Evolutionary conservation across 1,139 yeast genomes (phyloP), one percentile per base, ranked within the genome.

Genomic region (Lodderomyces beijingensis): DNA sequence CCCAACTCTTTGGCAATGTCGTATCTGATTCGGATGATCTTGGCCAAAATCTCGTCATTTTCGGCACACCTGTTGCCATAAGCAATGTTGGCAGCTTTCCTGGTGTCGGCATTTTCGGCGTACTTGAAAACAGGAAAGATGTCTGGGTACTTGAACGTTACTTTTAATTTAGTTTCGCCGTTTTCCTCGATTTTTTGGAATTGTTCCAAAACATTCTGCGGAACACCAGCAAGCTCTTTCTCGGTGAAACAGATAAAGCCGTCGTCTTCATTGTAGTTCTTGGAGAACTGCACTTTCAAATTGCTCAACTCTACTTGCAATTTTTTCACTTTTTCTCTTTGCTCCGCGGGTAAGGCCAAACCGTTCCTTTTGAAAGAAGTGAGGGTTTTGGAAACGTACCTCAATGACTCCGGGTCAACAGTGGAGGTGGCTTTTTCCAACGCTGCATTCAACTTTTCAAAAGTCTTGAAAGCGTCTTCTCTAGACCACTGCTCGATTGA

Each of bases 131-230:
- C 79, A 0, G 94, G 94, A 43, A 79, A 62, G 33, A 81, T 59
- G 50, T 85, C 94, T 4, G 95, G 91, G 49, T 83, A 82, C 53
- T 85, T 83, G 63, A 74, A 85, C 3, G 93, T 80, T 65, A 86
- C 79, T 51, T 79, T 80, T 49, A 59, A 70, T 48, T 70, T 71
- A 3, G 43, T 41, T 21, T 51, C 50, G 10, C 70, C 77, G 29
- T 60, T 67, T 10, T 61, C 72, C 25, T 53, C 59, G 12, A 59
- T 53, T 39, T 59, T 55, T 36, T 74, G 79, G 48, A 79, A 82
- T 48, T 73, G 82, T 16, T 65, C 68, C 40, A 81, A 45, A 1
- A 75, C 74, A 40, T 76, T 76, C 27, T 70, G 68, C 4, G 94
- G 89, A 26, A 86, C 81, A 24, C 95, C 95, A 5, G 66, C 75